phyloP scores from a whole-genome alignment of 169 alveolate species.

The Plasmodium fragile region DNA sequence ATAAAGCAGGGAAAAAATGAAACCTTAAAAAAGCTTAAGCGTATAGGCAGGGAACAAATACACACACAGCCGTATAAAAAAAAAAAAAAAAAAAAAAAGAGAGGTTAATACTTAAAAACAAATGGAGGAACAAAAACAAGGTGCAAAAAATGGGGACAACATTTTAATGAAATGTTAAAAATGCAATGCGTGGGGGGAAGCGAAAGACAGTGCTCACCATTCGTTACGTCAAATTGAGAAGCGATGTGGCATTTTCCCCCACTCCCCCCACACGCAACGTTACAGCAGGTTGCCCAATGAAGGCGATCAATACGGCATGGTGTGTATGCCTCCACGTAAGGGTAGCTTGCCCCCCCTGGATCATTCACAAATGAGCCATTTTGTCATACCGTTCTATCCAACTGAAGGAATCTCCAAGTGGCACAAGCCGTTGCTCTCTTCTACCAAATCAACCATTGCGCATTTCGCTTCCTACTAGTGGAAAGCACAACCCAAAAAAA shows the following conservation, averaged over 20 bases:
- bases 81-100: too few species aligned
- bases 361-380: not conserved
- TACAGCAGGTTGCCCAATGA: not conserved
- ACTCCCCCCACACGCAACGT: not conserved
- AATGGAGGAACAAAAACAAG: not conserved
- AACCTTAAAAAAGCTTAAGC: not conserved
- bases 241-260: not conserved
- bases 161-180: not conserved
- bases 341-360: not conserved
- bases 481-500: not conserved
- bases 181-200: not conserved
- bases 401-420: not conserved
- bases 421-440: not conserved
- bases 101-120: not conserved
- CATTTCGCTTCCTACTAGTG: not conserved
- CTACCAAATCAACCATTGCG: not conserved
- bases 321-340: not conserved
- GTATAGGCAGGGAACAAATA: not conserved
- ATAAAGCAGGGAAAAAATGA: not conserved
- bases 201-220: not conserved
- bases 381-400: not conserved
- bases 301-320: not conserved
- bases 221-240: not conserved
- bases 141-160: not conserved
- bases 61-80: not conserved